Conservation (phyloP, 768 basidiomycete genomes). For the Kwoniella newhampshirensis region DNA sequence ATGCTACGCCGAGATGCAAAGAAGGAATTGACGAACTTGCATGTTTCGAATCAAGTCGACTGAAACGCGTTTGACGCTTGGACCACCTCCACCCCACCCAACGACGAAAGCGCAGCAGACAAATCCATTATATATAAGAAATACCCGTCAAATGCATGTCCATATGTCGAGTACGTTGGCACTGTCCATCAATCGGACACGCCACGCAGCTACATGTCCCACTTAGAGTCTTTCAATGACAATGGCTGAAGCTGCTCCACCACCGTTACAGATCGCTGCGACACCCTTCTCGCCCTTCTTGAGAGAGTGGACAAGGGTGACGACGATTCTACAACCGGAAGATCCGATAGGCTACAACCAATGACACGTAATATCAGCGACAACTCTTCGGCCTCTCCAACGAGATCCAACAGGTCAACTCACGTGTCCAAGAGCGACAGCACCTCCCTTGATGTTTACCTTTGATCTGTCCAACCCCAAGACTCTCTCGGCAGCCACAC, state of each 20-base stretch:
- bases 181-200: no score
- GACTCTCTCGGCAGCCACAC: constrained; percentile 84
- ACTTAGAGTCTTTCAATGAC: constrained; percentile 18
- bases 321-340: constrained; percentile 90
- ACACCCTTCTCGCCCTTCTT: constrained; percentile 91
- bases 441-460: constrained; percentile 83
- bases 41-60: background rate
- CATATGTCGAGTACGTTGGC: no score
- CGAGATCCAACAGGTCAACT: constrained; percentile 17
- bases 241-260: constrained; percentile 57
- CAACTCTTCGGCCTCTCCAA: background rate
- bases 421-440: constrained; percentile 77
- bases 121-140: no score
- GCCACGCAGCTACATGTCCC: no score
- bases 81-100: constrained; percentile 23
- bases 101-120: no score
- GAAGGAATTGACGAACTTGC: constrained; percentile 1
- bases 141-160: no score
- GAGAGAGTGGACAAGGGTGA: constrained; percentile 86
- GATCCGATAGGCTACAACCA: constrained; percentile 81
- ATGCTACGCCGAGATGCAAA: background rate
- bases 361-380: constrained; percentile 24
- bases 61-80: constrained; percentile 5
- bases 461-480: constrained; percentile 79
- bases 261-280: constrained; percentile 95